Evolutionary conservation across 306 rosid species (phyloP).

Genomic region (Sicyos baderoa): DNA sequence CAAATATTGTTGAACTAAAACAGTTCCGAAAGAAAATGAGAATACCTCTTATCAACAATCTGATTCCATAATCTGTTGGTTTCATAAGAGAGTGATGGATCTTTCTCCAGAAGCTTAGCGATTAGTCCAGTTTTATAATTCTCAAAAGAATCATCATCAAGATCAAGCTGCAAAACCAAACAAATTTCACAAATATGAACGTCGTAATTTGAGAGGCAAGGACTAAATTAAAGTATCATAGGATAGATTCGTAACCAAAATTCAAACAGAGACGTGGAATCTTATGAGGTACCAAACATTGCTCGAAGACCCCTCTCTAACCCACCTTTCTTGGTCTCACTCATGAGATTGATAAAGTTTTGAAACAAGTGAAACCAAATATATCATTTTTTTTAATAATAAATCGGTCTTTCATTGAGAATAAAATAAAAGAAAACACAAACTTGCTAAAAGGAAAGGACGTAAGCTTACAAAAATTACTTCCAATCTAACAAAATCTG

Average conservation of each 20-base stretch:
- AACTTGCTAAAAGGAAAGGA: too few species aligned
- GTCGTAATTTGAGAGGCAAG: neutral
- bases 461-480: too few species aligned
- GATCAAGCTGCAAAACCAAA: slow-evolving; percentile 53
- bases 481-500: too few species aligned
- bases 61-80: slow-evolving; percentile 72
- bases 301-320: neutral
- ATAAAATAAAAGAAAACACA: too few species aligned
- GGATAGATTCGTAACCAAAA: neutral
- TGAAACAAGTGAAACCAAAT: neutral
- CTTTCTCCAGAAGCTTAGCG: slow-evolving; percentile 87
- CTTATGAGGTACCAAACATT: neutral
- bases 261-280: neutral
- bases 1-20: too few species aligned
- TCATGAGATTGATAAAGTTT: neutral
- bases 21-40: neutral
- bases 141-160: slow-evolving; percentile 67
- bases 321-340: neutral
- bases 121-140: slow-evolving; percentile 65
- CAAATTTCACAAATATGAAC: slow-evolving; percentile 16
- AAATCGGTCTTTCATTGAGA: too few species aligned
- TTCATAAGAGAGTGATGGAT: slow-evolving; percentile 75
- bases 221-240: neutral
- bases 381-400: too few species aligned
- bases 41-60: slow-evolving; percentile 68